phyloP scores from a whole-genome alignment of 768 basidiomycete genomes.

The Agrocybe pediades region DNA sequence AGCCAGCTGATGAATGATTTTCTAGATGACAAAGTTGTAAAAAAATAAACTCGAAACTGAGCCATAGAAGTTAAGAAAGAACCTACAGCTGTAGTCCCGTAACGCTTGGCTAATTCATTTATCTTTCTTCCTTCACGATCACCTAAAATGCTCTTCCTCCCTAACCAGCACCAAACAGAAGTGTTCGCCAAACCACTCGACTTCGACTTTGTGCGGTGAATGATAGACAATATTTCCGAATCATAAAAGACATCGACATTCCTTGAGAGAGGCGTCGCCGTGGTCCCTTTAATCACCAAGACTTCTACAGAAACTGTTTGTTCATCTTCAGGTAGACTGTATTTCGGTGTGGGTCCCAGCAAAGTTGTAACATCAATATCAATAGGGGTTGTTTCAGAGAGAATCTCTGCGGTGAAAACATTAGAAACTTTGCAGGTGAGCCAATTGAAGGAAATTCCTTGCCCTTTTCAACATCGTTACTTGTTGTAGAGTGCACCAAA shows the following conservation, averaged over 20 bases:
- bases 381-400: conserved; percentile 36
- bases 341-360: conserved; percentile 29
- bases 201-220: conserved; percentile 69
- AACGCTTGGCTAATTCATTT: conserved; percentile 70
- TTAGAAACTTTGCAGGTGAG: not conserved
- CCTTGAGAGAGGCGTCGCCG: conserved; percentile 44
- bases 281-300: conserved; percentile 55
- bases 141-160: conserved; percentile 51
- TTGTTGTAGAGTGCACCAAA: too few relatives aligned
- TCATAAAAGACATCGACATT: conserved; percentile 70
- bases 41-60: not conserved
- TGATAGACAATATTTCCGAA: conserved; percentile 64
- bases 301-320: conserved; percentile 77
- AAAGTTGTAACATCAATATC: conserved; percentile 49
- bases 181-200: conserved; percentile 68
- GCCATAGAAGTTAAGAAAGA: not conserved
- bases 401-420: not conserved
- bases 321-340: conserved; percentile 32
- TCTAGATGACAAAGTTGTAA: conserved; percentile 26
- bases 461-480: too few relatives aligned
- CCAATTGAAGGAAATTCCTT: not conserved
- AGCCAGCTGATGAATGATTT: conserved; percentile 53
- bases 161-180: conserved; percentile 78
- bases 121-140: conserved; percentile 69
- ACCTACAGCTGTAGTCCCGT: conserved; percentile 66